A percentile compares a stretch with the other conserved stretches of the same genome.
Evolutionary conservation across 257 asterid species (phyloP).

Genomic region (Buddleja alternifolia): DNA sequence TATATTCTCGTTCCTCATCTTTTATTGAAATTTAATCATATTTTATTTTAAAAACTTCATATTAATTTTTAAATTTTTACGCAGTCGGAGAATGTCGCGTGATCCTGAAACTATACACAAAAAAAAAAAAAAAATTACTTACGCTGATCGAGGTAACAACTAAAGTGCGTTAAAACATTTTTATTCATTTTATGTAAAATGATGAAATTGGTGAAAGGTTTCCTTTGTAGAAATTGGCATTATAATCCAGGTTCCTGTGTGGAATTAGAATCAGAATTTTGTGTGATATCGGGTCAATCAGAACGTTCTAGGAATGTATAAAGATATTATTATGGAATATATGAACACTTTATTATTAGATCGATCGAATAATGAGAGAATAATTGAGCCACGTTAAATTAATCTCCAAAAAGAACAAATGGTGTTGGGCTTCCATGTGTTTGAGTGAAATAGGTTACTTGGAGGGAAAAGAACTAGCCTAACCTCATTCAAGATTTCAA

Average conservation of each 20-base stretch:
- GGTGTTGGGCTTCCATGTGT: constrained; percentile 20
- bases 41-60: too few relatives aligned
- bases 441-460: not conserved
- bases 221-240: not conserved
- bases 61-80: too few relatives aligned
- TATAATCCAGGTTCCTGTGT: not conserved
- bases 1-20: too few relatives aligned
- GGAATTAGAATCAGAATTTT: constrained; percentile 32
- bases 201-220: not conserved
- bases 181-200: too few relatives aligned
- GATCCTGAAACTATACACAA: too few relatives aligned
- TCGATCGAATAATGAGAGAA: constrained; percentile 1
- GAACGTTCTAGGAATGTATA: constrained; percentile 32
- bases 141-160: too few relatives aligned
- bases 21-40: too few relatives aligned
- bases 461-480: constrained; percentile 2
- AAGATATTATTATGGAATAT: constrained; percentile 27
- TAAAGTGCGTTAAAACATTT: too few relatives aligned
- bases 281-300: constrained; percentile 13
- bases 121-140: too few relatives aligned
- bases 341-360: not conserved
- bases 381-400: constrained; percentile 22
- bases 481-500: constrained; percentile 11
- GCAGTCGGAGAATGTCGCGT: too few relatives aligned
- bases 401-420: constrained; percentile 12